Percentiles rank a stretch among this genome's conserved stretches.
phyloP scores from a whole-genome alignment of 805 yeast genomes.

The Yarrowia keelungensis region DNA sequence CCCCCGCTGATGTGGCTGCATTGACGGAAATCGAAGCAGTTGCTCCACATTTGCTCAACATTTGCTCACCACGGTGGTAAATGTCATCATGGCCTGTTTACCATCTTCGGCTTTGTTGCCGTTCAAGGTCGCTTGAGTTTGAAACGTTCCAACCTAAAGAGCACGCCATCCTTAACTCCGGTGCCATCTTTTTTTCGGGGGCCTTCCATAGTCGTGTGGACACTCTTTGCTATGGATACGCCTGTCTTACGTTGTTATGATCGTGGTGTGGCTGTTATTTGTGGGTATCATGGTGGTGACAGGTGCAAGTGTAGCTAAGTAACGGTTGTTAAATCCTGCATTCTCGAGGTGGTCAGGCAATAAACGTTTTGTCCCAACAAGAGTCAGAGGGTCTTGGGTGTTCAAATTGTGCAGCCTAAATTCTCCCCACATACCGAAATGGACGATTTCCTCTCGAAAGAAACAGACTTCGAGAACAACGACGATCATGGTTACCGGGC shows the following conservation, averaged over 20 bases:
- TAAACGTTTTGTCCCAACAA: not conserved
- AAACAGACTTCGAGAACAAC: not conserved
- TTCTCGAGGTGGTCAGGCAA: slow-evolving; percentile 9
- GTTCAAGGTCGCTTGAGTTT: slow-evolving; percentile 24
- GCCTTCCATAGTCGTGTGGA: slow-evolving; percentile 4
- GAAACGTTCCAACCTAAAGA: slow-evolving; percentile 26
- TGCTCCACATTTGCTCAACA: not conserved
- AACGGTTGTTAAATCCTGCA: not conserved
- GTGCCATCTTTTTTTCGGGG: not conserved
- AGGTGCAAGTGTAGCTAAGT: not conserved
- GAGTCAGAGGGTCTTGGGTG: not conserved
- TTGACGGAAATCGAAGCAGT: no score
- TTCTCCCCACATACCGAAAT: slow-evolving; percentile 8
- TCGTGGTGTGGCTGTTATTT: not conserved
- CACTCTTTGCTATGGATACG: not conserved
- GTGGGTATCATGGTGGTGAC: not conserved
- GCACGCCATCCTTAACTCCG: slow-evolving; percentile 34
- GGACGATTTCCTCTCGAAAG: not conserved
- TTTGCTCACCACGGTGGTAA: slow-evolving; percentile 16
- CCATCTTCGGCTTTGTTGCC: slow-evolving; percentile 23
- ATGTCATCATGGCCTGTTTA: slow-evolving; percentile 35
- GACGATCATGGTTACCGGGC: slow-evolving; percentile 18
- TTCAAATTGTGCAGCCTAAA: not conserved
- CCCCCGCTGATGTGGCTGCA: slow-evolving; percentile 10
- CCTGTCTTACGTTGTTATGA: not conserved